These are phyloP conservation scores for Euphorbia lathyris DNA, from an alignment of 345 rosid species.

Conservation along the genomic window DNA sequence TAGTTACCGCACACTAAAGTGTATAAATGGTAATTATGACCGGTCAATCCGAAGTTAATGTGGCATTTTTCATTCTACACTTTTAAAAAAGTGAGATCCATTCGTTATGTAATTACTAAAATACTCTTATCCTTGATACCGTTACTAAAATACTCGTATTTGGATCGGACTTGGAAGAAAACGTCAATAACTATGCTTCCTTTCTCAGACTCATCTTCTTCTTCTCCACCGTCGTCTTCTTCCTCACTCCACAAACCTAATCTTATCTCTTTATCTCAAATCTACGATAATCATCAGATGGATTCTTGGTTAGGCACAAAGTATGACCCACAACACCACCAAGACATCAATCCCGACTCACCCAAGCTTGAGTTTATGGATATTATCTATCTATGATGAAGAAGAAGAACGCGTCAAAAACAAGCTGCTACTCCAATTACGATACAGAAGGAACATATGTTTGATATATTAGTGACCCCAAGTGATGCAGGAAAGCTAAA, in stretches of 20 bases:
- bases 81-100: too few species aligned
- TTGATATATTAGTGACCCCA: conserved; percentile 59
- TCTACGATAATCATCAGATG: conserved; percentile 13
- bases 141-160: too few species aligned
- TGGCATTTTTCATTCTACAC: too few species aligned
- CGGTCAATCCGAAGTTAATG: too few species aligned
- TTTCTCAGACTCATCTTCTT: conserved; percentile 22
- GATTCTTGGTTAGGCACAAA: conserved; percentile 37
- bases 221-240: conserved; percentile 19
- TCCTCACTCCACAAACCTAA: conserved; percentile 9
- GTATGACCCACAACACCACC: conserved; percentile 21
- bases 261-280: not conserved
- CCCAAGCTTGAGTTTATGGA: conserved; percentile 20
- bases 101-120: too few species aligned
- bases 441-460: conserved; percentile 51
- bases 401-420: conserved; percentile 19
- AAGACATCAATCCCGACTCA: too few species aligned
- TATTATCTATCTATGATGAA: not conserved
- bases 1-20: too few species aligned
- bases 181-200: conserved; percentile 30
- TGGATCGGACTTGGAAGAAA: too few species aligned
- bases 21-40: too few species aligned
- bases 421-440: not conserved
- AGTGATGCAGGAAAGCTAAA: conserved; percentile 69
- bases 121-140: too few species aligned